A percentile compares a stretch with the other conserved stretches of the same genome.
phyloP scores from a whole-genome alignment of 768 basidiomycete species.

The Lanmaoa pseudosensibilis region DNA sequence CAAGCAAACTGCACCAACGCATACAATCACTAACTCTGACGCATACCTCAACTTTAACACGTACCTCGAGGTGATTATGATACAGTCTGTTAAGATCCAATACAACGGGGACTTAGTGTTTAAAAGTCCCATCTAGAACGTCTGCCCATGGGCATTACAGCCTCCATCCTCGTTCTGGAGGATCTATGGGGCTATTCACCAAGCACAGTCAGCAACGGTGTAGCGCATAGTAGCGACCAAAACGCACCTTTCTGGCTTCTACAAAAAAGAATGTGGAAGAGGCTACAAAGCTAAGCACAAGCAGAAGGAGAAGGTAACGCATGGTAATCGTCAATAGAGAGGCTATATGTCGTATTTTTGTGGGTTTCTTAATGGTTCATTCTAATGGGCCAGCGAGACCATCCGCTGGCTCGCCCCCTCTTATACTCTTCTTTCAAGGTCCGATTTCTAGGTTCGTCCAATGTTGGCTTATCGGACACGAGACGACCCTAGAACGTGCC shows the following conservation, averaged over 20 bases:
- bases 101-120: constrained; percentile 25
- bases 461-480: constrained; percentile 13
- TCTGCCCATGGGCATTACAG: background rate
- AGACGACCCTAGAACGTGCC: constrained; percentile 29
- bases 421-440: constrained; percentile 29
- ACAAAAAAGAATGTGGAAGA: constrained; percentile 32
- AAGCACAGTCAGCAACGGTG: constrained; percentile 4
- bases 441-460: constrained; percentile 12
- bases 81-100: constrained; percentile 14
- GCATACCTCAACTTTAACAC: background rate
- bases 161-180: constrained; percentile 11
- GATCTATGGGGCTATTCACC: constrained; percentile 21
- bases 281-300: constrained; percentile 31
- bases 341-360: background rate
- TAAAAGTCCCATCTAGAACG: constrained; percentile 27
- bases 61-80: constrained; percentile 20
- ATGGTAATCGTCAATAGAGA: constrained; percentile 9
- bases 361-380: constrained; percentile 27
- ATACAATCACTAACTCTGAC: background rate
- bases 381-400: constrained; percentile 27
- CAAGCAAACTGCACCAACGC: constrained; percentile 4
- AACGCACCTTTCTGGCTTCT: constrained; percentile 29
- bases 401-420: constrained; percentile 7
- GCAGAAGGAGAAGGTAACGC: constrained; percentile 30
- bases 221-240: background rate